Evolutionary conservation across 2,329 filamentous ascomycete genomes (phyloP).

Genomic region (Colletotrichum musae): DNA sequence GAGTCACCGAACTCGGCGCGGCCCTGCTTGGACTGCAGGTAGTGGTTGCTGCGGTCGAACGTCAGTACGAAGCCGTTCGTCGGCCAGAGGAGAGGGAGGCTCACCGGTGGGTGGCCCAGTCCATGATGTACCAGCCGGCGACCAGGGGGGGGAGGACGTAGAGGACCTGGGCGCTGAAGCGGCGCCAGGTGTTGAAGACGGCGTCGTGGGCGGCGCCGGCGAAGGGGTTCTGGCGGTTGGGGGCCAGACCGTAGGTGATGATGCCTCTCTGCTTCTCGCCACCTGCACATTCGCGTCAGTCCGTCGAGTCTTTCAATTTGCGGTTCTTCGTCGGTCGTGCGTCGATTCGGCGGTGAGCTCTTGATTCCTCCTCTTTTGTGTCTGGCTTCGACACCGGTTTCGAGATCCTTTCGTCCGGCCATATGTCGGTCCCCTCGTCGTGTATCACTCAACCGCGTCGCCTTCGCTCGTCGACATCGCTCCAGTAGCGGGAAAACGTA

Average conservation of each 20-base stretch:
- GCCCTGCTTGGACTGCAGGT: constrained; percentile 84
- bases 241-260: constrained; percentile 80
- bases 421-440: background rate
- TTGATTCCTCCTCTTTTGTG: background rate
- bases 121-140: constrained; percentile 84
- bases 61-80: constrained; percentile 35
- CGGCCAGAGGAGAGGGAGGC: constrained; percentile 44
- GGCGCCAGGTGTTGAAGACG: constrained; percentile 95
- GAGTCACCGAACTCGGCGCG: constrained; percentile 66
- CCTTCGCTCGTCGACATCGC: constrained; percentile 4
- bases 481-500: constrained; percentile 53
- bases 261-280: constrained; percentile 75
- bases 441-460: constrained; percentile 17
- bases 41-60: constrained; percentile 75
- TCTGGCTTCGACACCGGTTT: background rate
- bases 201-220: constrained; percentile 84
- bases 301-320: background rate
- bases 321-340: background rate
- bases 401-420: background rate
- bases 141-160: constrained; percentile 88
- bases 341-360: background rate
- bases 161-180: constrained; percentile 87
- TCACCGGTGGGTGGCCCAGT: constrained; percentile 94
- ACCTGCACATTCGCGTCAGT: constrained; percentile 55
- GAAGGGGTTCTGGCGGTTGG: constrained; percentile 91